Evolutionary conservation across 177 flowering plant species (phyloP), one percentile per base, ranked within the genome.

Genomic region (Vitis hybrid): DNA sequence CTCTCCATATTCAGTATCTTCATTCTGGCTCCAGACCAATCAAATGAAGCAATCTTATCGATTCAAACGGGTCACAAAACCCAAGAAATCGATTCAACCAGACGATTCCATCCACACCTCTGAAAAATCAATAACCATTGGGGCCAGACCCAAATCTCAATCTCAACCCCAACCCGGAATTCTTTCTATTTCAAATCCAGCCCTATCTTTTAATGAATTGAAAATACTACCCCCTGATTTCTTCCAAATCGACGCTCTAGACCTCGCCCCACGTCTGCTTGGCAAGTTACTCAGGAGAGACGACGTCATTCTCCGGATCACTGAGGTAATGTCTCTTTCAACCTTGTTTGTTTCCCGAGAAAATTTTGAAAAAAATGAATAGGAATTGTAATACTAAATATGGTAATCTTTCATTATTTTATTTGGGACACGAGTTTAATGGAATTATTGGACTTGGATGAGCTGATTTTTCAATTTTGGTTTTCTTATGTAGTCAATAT

Each of bases 241-340:
- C 82, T 92, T 80, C 72, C 88, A 81, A 75, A 69, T 88, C 17
- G 97, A 91, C 65, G 92, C 98, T 32, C 85, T 92, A 13, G 89
- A 90, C 56, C 93, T 94, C 50, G 98, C 97, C 11, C 97, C 98
- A 0, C 90, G 88, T 46, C 85, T 94, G 70, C 92, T 93, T 15
- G 96, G 97, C 14, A 94, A 93, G 87, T 83, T 85, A 24, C 84
- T 94, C 10, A 79, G 85, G 69, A 78, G 84, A 70, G 97, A 93
- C 50, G 89, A 93, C 40, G 99, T 93, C 49, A 85, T 93, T 78
- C 93, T 94, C 66, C 94, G 78, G 81, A 94, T 94, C 60, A 94
- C 98, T 10, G 98, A 94, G 96, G 98, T 94, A 56, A 51, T 3
- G 12, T 7, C 10, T 3, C 19, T 72, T 32, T 4, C 24, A 0